These are phyloP conservation scores for Bolboschoenus planiculmis DNA, from an alignment of 176 grass and related monocot genomes.

Conservation along the genomic window DNA sequence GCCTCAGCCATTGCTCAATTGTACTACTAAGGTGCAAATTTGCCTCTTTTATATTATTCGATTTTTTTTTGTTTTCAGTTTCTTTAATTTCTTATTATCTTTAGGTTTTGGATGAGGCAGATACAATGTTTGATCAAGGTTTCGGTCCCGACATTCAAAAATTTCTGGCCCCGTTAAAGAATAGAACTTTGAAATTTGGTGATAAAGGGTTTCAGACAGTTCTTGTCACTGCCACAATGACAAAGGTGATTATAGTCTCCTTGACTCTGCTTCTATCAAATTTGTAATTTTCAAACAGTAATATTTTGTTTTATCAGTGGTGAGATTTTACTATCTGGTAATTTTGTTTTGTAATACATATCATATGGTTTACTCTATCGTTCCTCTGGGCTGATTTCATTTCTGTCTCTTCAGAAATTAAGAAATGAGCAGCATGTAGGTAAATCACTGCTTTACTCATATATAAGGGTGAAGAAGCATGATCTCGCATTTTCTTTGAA, in stretches of 20 bases:
- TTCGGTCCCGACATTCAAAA: conserved; percentile 82
- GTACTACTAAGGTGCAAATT: not conserved
- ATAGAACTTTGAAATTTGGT: conserved; percentile 55
- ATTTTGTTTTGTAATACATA: not conserved
- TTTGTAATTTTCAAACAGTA: not conserved
- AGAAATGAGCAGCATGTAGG: not conserved
- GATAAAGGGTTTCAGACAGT: conserved; percentile 92
- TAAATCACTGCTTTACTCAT: not conserved
- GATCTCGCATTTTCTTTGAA: not conserved
- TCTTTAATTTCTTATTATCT: not conserved
- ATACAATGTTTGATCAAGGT: conserved; percentile 99
- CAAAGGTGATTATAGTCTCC: conserved; percentile 38
- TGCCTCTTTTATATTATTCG: not conserved
- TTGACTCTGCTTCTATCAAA: not conserved
- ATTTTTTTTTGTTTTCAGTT: not conserved
- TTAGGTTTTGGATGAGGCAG: conserved; percentile 93
- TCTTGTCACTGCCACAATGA: conserved; percentile 87
- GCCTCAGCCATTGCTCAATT: not conserved
- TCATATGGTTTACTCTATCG: not conserved
- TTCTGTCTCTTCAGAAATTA: not conserved
- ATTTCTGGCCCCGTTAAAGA: conserved; percentile 86
- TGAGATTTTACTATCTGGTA: not conserved
- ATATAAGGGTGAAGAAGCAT: not conserved
- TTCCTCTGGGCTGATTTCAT: not conserved
- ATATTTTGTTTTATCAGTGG: not conserved